A percentile compares a stretch with the other conserved stretches of the same genome.
These are phyloP conservation scores for Kodamaea arcana DNA, from an alignment of 1,139 yeast genomes.

Conservation along the genomic window DNA sequence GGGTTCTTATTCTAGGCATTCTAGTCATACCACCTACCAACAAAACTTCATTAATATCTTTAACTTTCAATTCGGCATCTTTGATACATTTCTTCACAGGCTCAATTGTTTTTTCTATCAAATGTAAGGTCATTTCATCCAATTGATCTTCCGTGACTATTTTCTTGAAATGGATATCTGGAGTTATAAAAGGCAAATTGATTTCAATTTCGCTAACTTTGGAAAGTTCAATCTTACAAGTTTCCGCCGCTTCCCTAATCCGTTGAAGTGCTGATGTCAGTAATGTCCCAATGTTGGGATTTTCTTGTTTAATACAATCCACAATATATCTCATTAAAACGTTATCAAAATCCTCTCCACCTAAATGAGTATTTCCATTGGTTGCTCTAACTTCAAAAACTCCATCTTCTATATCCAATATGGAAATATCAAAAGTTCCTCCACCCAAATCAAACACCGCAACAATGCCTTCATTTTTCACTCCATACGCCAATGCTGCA, in stretches of 20 bases:
- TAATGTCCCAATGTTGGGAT: slow-evolving; percentile 44
- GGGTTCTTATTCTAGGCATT: slow-evolving; percentile 67
- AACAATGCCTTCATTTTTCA: slow-evolving; percentile 56
- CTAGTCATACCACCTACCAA: slow-evolving; percentile 85
- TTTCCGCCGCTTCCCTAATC: slow-evolving; percentile 68
- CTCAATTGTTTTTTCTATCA: slow-evolving; percentile 58
- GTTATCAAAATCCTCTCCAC: slow-evolving; percentile 80
- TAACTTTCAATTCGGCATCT: slow-evolving; percentile 62
- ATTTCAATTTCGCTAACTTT: slow-evolving; percentile 54
- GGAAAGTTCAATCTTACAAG: slow-evolving; percentile 65
- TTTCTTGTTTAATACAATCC: slow-evolving; percentile 37
- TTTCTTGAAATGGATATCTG: slow-evolving; percentile 48
- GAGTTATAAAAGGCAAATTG: slow-evolving; percentile 59
- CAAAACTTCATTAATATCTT: slow-evolving; percentile 67
- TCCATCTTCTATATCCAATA: slow-evolving; percentile 74
- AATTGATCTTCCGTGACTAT: slow-evolving; percentile 58
- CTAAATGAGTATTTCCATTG: slow-evolving; percentile 81
- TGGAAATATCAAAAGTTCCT: slow-evolving; percentile 79
- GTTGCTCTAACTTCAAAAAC: slow-evolving; percentile 80
- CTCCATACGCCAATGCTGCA: slow-evolving; percentile 77
- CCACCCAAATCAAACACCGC: slow-evolving; percentile 85
- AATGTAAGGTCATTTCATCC: slow-evolving; percentile 56
- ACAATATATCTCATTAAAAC: slow-evolving; percentile 53
- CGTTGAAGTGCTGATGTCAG: slow-evolving; percentile 54
- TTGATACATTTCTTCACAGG: slow-evolving; percentile 66